Conservation (phyloP, 2,329 filamentous ascomycete genomes). For the Phaeomoniella chlamydospora region DNA sequence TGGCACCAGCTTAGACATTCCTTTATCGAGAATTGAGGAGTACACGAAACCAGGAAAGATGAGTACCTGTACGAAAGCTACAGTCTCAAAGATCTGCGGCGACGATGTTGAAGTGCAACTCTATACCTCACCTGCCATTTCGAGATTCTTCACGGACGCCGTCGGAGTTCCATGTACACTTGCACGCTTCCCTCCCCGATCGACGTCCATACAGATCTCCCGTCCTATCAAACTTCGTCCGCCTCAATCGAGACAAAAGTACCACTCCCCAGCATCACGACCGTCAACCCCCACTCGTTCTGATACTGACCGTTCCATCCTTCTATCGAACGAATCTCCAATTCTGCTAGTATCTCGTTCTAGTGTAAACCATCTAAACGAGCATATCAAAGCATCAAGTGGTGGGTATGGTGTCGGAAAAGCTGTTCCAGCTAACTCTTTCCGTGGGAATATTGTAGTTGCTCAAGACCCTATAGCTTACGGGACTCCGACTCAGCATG, state of each 20-base stretch:
- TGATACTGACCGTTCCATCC: conserved; percentile 39
- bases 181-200: conserved; percentile 41
- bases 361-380: conserved; percentile 67
- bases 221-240: background rate
- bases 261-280: conserved; percentile 34
- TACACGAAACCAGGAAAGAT: conserved; percentile 44
- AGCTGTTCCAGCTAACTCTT: conserved; percentile 56
- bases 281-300: conserved; percentile 37
- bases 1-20: conserved; percentile 19
- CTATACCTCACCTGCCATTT: conserved; percentile 53
- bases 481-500: conserved; percentile 5
- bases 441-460: conserved; percentile 79
- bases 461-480: conserved; percentile 26
- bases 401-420: conserved; percentile 19
- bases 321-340: conserved; percentile 85
- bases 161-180: conserved; percentile 70
- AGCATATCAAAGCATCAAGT: conserved; percentile 51
- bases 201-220: conserved; percentile 16
- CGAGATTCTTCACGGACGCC: conserved; percentile 60
- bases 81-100: conserved; percentile 62
- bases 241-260: conserved; percentile 13
- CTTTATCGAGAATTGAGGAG: conserved; percentile 17
- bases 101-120: conserved; percentile 57
- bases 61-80: conserved; percentile 35
- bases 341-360: conserved; percentile 72